Conservation (phyloP, 306 rosid species). For the Quercus agrifolia region DNA sequence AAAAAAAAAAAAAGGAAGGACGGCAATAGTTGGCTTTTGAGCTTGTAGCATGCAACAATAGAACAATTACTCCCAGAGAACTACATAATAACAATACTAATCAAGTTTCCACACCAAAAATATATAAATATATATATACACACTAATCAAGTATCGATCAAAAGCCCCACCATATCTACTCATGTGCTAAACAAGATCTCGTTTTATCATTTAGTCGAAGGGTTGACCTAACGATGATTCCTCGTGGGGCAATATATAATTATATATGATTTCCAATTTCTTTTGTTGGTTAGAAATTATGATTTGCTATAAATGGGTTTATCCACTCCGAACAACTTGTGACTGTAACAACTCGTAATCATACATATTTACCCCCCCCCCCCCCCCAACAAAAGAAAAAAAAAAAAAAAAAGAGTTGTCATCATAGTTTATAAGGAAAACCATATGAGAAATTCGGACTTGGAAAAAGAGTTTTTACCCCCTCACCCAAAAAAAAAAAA, state of each 20-base stretch:
- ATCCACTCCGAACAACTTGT: neutral
- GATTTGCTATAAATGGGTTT: neutral
- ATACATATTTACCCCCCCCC: neutral
- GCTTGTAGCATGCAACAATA: neutral
- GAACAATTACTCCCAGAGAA: neutral
- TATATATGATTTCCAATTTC: neutral
- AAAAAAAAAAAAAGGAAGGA: too few species aligned
- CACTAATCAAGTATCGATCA: neutral
- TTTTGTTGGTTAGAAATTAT: neutral
- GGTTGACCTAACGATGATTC: conserved; percentile 2
- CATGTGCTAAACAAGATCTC: neutral
- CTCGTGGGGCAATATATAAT: neutral
- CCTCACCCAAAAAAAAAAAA: too few species aligned
- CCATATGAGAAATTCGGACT: neutral
- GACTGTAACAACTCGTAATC: neutral
- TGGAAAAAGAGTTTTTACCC: neutral
- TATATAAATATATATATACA: too few species aligned
- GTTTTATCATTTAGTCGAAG: neutral
- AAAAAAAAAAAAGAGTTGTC: too few species aligned
- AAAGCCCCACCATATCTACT: neutral
- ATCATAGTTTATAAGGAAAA: neutral
- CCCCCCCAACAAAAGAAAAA: too few species aligned
- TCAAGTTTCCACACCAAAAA: neutral
- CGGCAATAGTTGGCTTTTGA: too few species aligned
- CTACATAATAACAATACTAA: neutral